Percentiles rank a stretch among this genome's conserved stretches.
These are phyloP conservation scores for Alternaria sp. DNA, from an alignment of 2,329 filamentous ascomycete species.

Conservation along the genomic window DNA sequence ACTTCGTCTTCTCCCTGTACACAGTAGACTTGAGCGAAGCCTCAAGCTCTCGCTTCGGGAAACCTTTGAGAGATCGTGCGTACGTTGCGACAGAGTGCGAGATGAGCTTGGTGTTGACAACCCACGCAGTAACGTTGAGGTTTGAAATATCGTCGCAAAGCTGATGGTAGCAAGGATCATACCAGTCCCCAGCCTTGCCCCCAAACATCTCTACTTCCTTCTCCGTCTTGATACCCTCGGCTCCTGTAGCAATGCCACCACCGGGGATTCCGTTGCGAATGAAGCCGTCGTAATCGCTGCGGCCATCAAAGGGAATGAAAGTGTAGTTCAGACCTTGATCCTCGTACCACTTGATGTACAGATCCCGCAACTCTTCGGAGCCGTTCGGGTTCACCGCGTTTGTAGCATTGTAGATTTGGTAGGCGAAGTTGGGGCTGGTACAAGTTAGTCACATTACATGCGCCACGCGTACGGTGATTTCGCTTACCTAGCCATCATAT, in stretches of 20 bases:
- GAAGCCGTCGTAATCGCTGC: slow-evolving; percentile 52
- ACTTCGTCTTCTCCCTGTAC: slow-evolving; percentile 33
- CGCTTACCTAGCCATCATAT: slow-evolving; percentile 48
- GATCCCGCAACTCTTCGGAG: slow-evolving; percentile 44
- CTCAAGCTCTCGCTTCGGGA: slow-evolving; percentile 37
- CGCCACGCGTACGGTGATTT: neutral
- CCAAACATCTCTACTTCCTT: slow-evolving; percentile 47
- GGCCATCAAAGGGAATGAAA: slow-evolving; percentile 50
- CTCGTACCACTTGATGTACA: slow-evolving; percentile 50
- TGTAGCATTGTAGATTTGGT: slow-evolving; percentile 50
- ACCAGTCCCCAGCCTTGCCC: slow-evolving; percentile 48
- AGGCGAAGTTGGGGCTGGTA: slow-evolving; percentile 45
- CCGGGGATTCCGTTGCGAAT: slow-evolving; percentile 50
- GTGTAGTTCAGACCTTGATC: slow-evolving; percentile 46
- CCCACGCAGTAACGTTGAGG: slow-evolving; percentile 47
- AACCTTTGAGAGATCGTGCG: slow-evolving; percentile 43
- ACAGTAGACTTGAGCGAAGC: slow-evolving; percentile 18
- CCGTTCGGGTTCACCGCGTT: slow-evolving; percentile 46
- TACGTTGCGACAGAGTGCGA: slow-evolving; percentile 48
- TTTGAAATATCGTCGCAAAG: slow-evolving; percentile 49
- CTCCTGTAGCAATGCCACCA: slow-evolving; percentile 51
- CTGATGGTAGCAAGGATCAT: slow-evolving; percentile 50
- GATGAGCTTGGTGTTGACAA: slow-evolving; percentile 49
- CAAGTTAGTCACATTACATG: neutral
- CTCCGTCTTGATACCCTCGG: slow-evolving; percentile 51